Evolutionary conservation across 2,329 filamentous ascomycete genomes (phyloP).

Genomic region (Fusarium sp.): DNA sequence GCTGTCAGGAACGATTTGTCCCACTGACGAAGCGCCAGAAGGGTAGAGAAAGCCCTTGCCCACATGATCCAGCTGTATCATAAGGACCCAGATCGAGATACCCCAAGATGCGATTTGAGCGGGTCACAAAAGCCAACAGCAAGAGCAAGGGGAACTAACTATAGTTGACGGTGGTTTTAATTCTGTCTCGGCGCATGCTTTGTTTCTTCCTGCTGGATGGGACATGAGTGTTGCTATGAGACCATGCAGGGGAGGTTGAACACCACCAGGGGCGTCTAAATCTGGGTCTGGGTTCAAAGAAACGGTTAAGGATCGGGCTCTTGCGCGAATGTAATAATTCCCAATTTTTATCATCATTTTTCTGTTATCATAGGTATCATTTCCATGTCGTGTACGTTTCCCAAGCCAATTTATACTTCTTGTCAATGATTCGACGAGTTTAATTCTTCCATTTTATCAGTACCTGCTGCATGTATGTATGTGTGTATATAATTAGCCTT

Average conservation of each 20-base stretch:
- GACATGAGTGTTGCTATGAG: slow-evolving; percentile 33
- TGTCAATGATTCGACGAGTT: slow-evolving; percentile 26
- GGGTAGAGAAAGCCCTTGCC: slow-evolving; percentile 24
- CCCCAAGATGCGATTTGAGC: slow-evolving; percentile 43
- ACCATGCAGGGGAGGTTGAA: slow-evolving; percentile 40
- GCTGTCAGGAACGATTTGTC: slow-evolving; percentile 26
- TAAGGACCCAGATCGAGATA: slow-evolving; percentile 43
- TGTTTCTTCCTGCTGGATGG: slow-evolving; percentile 25
- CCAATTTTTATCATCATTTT: slow-evolving; percentile 53
- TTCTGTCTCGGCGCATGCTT: slow-evolving; percentile 38
- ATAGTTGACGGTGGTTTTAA: slow-evolving; percentile 39
- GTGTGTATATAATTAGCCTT: neutral
- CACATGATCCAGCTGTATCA: slow-evolving; percentile 37
- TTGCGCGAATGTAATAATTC: slow-evolving; percentile 62
- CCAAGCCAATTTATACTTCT: slow-evolving; percentile 40
- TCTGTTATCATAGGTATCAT: slow-evolving; percentile 40
- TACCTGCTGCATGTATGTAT: neutral
- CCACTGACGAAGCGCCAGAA: slow-evolving; percentile 28
- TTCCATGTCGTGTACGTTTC: slow-evolving; percentile 44
- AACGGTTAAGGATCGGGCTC: slow-evolving; percentile 46
- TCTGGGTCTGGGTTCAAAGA: slow-evolving; percentile 41
- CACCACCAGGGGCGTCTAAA: slow-evolving; percentile 39
- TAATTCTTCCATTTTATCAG: neutral
- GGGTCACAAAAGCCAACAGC: slow-evolving; percentile 39
- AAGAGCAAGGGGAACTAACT: slow-evolving; percentile 31